Base-by-base conservation (phyloP, 73 alveolate genomes). In the Chromera velia region DNA sequence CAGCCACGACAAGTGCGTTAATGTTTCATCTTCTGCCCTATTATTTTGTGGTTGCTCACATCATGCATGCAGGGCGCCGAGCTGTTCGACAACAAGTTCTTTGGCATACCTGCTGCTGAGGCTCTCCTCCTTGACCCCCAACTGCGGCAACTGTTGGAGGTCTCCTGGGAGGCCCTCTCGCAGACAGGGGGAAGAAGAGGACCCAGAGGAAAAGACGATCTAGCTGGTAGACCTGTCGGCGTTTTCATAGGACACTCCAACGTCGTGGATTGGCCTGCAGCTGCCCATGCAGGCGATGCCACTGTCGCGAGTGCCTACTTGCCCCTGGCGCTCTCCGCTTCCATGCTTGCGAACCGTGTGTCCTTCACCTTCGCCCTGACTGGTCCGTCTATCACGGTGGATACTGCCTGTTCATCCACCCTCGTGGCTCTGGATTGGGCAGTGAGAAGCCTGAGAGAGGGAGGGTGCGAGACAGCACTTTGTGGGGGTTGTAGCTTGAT, bases 111-210 rank as follows among this genome's bases (percentile, higher is more conserved):
- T 1, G 79, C 80, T 32, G 74, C 80, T 0, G 86, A 80, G 32
- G 86, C 80, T 26, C 69, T 80, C 48, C 74, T 80, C 29, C 69
- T 80, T 80, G 86, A 80, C 67, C 86, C 86, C 66, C 86, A 80
- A 68, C 86, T 70, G 46, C 45, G 86, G n/a, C 70, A 70, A 67
- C 76, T 26, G 28, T 62, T 72, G 80, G 70, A 72, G 70, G 40
- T 63, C 33, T 47, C 80, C 33, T 9, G 4, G 22, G 19, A 17
- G n/a, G 47, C 55, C 28, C 32, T 68, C 55, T 28, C 27, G 29
- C 34, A 32, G 9, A n/a, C 24, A 67, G 66, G n/a, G 27, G 1
- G 17, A 0, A 18, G 0, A 7, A 17, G 30, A 24, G 32, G 0
- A 24, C 31, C 70, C 1, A 28, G 18, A 24, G 34, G 4, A 13